These are phyloP conservation scores for Fennellomyces sp. DNA, from an alignment of 371 early-diverging fungal genomes.

Conservation along the genomic window DNA sequence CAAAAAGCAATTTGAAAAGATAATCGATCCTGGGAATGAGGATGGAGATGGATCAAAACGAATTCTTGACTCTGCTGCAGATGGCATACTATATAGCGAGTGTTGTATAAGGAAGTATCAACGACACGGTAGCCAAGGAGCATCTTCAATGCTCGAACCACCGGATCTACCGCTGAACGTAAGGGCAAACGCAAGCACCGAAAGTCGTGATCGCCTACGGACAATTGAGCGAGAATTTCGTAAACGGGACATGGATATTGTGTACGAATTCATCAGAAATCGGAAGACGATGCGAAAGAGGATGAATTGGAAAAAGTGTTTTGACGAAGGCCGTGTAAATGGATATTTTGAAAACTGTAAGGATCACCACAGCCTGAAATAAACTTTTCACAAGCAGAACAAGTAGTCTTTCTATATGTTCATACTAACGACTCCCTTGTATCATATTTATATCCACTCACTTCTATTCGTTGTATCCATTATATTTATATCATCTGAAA, in stretches of 20 bases:
- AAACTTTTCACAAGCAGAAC: background rate
- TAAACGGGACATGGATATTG: background rate
- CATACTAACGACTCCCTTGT: too few species aligned
- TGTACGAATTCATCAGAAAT: background rate
- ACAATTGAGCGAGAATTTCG: background rate
- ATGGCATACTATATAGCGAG: background rate
- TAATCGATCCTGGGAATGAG: background rate
- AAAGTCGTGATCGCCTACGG: background rate
- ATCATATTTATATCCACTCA: too few species aligned
- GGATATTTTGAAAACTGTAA: background rate
- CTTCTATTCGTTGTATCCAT: too few species aligned
- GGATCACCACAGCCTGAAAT: background rate
- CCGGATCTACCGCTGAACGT: background rate
- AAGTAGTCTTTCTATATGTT: too few species aligned
- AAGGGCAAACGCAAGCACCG: background rate
- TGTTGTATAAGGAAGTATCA: background rate
- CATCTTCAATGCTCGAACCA: background rate
- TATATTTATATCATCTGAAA: too few species aligned
- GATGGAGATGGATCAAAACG: background rate
- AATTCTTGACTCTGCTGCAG: background rate
- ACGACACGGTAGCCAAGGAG: background rate
- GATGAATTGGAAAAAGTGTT: background rate
- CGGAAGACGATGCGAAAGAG: background rate
- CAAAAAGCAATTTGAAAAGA: slow-evolving; percentile 13
- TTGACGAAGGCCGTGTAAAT: background rate